Evolutionary conservation across 768 basidiomycete species (phyloP), one percentile per base, ranked within the genome.

Genomic region (Kwoniella sp.): DNA sequence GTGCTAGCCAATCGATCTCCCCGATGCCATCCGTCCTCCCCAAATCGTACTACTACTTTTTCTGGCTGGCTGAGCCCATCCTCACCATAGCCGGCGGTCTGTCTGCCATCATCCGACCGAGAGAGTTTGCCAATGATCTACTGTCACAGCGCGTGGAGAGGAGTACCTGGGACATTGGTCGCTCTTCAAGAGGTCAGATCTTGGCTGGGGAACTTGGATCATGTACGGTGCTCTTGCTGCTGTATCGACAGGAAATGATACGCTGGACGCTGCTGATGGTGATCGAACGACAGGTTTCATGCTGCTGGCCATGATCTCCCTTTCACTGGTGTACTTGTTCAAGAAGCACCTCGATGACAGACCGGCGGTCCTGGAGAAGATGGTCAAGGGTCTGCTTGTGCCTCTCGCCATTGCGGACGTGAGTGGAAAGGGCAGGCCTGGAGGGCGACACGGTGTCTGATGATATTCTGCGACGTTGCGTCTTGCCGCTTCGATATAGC

Each of bases 341-440:
- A 56, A 60, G 22, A 56, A 65, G 25, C 47, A 58, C 2, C 32
- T 49, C 10, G 58, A 63, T 8, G 40, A 58, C 36, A 43, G 45
- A 26, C 62, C 65, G 3, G 61, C 34, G 19, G 32, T 65, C 6
- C 62, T 63, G 46, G 65, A 66, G 37, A 70, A 62, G 48, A 40
- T 74, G 27, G 59, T 73, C 17, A 61, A 60, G 43, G 66, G 60
- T 17, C 39, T 70, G 19, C 45, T 74, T 22, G 36, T 71, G n/a
- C 71, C 68, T 1, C 63, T 74, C 10, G 65, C 71, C 11, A 62
- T 71, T 33, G 66, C 57, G 17, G 69, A 72, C 56, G 65, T 71
- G 23, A 43, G 63, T 57, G 5, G 23, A 17, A 26, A 46, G 22
- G 20, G n/a, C n/a, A n/a, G n/a, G n/a, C 15, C 1, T 7, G 3